These are phyloP conservation scores for Areca catechu DNA, from an alignment of 176 grass and related monocot species.

Conservation along the genomic window DNA sequence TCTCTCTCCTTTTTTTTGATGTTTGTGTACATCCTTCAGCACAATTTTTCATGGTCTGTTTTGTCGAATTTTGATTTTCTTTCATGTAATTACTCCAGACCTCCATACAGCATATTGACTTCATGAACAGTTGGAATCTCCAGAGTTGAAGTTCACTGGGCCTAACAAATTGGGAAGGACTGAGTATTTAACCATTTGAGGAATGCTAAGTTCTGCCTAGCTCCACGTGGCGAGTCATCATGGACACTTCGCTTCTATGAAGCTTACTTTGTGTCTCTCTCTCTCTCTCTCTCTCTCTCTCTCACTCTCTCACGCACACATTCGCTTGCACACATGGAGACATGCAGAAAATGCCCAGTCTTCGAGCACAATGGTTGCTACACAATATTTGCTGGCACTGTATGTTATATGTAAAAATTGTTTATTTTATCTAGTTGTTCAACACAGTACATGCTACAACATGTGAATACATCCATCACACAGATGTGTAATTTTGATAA, in stretches of 20 bases:
- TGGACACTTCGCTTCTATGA: slow-evolving; percentile 94
- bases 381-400: no score
- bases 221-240: slow-evolving; percentile 91
- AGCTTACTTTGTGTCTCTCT: slow-evolving; percentile 74
- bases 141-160: slow-evolving; percentile 71
- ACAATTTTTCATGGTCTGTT: neutral
- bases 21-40: neutral
- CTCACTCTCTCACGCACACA: no score
- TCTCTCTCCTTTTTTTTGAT: no score
- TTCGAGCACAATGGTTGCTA: no score
- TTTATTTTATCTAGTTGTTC: no score
- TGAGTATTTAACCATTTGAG: slow-evolving; percentile 87
- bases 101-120: slow-evolving; percentile 17
- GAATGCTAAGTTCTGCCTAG: slow-evolving; percentile 94
- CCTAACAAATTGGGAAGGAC: slow-evolving; percentile 75
- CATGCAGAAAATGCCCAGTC: no score
- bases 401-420: no score
- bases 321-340: no score
- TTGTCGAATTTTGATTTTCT: slow-evolving; percentile 7
- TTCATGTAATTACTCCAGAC: slow-evolving; percentile 11
- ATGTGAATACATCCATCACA: no score
- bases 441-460: no score
- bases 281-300: slow-evolving; percentile 1
- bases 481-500: no score
- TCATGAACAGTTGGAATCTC: slow-evolving; percentile 60